Conservation (phyloP, 2,329 filamentous ascomycete genomes). For the Fusarium oxysporum region DNA sequence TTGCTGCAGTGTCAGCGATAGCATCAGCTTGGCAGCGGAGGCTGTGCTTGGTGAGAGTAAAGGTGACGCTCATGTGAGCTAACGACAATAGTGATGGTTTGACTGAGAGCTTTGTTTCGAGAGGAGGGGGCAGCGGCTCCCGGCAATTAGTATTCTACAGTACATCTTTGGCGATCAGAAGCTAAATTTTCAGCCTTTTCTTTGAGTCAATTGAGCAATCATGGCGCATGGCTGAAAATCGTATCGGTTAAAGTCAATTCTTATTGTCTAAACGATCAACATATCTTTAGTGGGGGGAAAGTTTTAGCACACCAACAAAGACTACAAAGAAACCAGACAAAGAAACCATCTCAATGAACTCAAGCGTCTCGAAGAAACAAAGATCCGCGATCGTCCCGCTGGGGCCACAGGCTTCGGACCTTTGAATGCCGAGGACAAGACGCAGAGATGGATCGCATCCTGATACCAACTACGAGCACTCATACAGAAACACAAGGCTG, state of each 20-base stretch:
- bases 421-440: conserved; percentile 25
- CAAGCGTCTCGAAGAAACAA: conserved; percentile 20
- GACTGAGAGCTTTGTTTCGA: conserved; percentile 42
- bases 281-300: conserved; percentile 13
- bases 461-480: not conserved
- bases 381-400: conserved; percentile 15
- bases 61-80: conserved; percentile 12
- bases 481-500: conserved; percentile 6
- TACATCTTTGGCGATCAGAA: conserved; percentile 6
- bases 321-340: conserved; percentile 16
- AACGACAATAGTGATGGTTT: conserved; percentile 21
- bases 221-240: conserved; percentile 9
- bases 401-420: conserved; percentile 19
- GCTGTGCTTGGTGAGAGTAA: conserved; percentile 35
- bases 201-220: conserved; percentile 24
- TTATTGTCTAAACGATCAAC: conserved; percentile 16
- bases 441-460: conserved; percentile 12
- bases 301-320: not conserved
- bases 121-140: conserved; percentile 40
- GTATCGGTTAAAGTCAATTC: conserved; percentile 32
- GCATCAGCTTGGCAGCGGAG: conserved; percentile 43
- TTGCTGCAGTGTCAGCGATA: conserved; percentile 43
- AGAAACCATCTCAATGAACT: conserved; percentile 10
- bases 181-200: conserved; percentile 21
- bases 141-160: conserved; percentile 35